These are phyloP conservation scores for Tricholoma saponaceum DNA, from an alignment of 768 basidiomycete species.

Conservation along the genomic window DNA sequence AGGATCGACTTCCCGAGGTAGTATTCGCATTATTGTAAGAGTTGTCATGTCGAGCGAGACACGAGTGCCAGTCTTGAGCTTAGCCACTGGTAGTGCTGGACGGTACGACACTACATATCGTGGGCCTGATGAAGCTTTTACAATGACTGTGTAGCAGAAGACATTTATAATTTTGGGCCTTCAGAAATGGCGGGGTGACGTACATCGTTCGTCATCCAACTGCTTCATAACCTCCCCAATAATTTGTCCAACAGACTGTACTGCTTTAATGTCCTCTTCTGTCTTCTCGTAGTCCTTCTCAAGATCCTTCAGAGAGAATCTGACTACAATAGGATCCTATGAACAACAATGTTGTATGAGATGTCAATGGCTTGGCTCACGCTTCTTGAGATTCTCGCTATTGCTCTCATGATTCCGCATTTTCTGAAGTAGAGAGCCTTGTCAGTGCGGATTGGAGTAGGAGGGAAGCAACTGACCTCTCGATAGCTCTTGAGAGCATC, in stretches of 20 bases:
- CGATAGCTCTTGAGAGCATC: constrained; percentile 77
- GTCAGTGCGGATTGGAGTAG: not conserved
- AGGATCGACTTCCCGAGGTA: constrained; percentile 97
- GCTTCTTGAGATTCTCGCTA: constrained; percentile 84
- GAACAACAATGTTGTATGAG: not conserved
- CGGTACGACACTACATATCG: constrained; percentile 98
- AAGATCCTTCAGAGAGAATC: constrained; percentile 85
- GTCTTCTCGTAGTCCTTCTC: constrained; percentile 91
- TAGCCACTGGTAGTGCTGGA: constrained; percentile 83
- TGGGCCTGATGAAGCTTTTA: constrained; percentile 97
- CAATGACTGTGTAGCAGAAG: constrained; percentile 64
- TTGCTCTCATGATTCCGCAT: constrained; percentile 86
- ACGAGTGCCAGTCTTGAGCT: constrained; percentile 91
- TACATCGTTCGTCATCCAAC: constrained; percentile 95
- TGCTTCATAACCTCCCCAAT: constrained; percentile 99
- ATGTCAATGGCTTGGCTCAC: constrained; percentile 43
- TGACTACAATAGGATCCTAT: constrained; percentile 46
- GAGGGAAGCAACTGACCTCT: constrained; percentile 41
- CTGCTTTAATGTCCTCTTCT: constrained; percentile 98
- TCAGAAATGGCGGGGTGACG: constrained; percentile 24
- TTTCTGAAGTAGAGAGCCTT: constrained; percentile 57
- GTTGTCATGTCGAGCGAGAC: constrained; percentile 99
- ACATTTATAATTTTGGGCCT: not conserved
- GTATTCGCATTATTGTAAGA: constrained; percentile 96
- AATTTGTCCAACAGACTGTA: constrained; percentile 98